phyloP scores from a whole-genome alignment of 2,329 filamentous ascomycete species.

The Xylaria sp. region DNA sequence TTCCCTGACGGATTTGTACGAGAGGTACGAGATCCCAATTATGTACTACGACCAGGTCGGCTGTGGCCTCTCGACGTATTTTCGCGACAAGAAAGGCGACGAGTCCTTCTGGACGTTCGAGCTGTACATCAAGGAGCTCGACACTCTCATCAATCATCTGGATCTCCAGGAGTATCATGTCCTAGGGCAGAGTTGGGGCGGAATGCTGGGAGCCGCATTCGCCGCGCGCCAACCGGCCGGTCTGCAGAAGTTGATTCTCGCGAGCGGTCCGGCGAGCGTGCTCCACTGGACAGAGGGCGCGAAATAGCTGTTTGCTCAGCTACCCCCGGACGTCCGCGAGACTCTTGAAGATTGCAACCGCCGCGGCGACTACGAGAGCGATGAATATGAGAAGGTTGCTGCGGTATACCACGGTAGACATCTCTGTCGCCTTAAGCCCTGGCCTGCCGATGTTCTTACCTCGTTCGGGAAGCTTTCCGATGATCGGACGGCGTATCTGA shows the following conservation, averaged over 20 bases:
- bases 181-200: conserved; percentile 25
- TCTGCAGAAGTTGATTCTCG: not conserved
- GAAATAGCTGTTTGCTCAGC: not conserved
- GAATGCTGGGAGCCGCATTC: conserved; percentile 5
- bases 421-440: not conserved
- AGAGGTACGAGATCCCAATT: conserved; percentile 54
- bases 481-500: not conserved
- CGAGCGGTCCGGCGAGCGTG: not conserved
- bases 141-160: conserved; percentile 20
- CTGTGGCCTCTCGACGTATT: conserved; percentile 24
- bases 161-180: conserved; percentile 15
- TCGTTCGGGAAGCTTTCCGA: not conserved
- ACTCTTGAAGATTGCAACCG: not conserved
- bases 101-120: conserved; percentile 23
- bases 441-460: not conserved
- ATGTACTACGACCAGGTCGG: conserved; percentile 34
- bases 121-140: conserved; percentile 21
- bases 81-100: conserved; percentile 11
- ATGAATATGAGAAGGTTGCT: not conserved
- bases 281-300: not conserved
- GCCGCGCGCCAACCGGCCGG: not conserved
- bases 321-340: not conserved
- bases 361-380: not conserved
- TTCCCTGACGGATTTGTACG: conserved; percentile 65
- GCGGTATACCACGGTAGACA: not conserved